phyloP scores from a whole-genome alignment of 306 rosid species.

The Delonix regia region DNA sequence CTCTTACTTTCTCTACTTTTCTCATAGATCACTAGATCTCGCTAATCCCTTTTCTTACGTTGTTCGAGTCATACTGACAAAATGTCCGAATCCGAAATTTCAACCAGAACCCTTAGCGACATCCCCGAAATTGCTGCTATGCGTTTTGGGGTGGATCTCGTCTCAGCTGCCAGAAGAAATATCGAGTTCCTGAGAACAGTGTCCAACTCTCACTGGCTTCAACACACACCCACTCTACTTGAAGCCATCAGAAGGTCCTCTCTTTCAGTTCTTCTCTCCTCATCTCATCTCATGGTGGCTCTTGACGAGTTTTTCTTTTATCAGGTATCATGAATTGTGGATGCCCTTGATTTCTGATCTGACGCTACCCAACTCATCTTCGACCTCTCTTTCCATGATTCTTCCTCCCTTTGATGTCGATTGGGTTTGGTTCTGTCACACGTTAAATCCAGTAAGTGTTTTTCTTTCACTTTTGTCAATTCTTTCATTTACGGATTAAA shows the following conservation, averaged over 20 bases:
- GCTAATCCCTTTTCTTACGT: neutral
- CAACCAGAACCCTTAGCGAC: conserved; percentile 57
- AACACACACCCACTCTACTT: conserved; percentile 43
- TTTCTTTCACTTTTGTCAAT: neutral
- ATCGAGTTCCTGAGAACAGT: conserved; percentile 58
- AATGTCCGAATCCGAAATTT: conserved; percentile 59
- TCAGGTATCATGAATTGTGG: conserved; percentile 82
- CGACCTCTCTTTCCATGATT: conserved; percentile 55
- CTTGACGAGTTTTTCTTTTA: conserved; percentile 17
- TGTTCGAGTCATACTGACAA: neutral
- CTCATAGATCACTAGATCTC: neutral
- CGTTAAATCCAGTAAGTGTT: conserved; percentile 60
- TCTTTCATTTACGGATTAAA: neutral
- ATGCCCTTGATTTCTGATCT: conserved; percentile 94
- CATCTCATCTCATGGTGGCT: conserved; percentile 30
- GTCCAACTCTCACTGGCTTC: conserved; percentile 64
- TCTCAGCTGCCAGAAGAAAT: conserved; percentile 68
- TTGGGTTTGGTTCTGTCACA: conserved; percentile 98
- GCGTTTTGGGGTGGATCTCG: conserved; percentile 67
- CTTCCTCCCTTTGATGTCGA: conserved; percentile 86
- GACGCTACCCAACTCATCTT: conserved; percentile 41
- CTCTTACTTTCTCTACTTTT: neutral
- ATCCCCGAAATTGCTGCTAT: conserved; percentile 48
- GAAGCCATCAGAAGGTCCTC: conserved; percentile 81
- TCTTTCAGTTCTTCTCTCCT: neutral